Percentiles rank a stretch among this genome's conserved stretches.
Evolutionary conservation across 192 early-diverging fungal genomes (phyloP).

Genomic region (Coemansia sp.): DNA sequence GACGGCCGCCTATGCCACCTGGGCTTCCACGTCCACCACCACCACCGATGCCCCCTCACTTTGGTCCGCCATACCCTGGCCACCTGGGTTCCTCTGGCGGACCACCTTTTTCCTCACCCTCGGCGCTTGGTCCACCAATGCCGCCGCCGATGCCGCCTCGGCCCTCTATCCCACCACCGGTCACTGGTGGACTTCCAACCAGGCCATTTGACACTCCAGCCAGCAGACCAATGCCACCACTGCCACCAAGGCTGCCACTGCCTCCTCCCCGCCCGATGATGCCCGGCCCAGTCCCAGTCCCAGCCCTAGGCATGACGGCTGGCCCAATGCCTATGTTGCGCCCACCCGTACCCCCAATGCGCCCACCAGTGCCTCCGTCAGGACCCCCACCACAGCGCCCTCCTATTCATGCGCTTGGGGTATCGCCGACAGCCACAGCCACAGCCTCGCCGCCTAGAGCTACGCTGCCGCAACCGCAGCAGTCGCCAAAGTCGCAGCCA

Average conservation of each 20-base stretch:
- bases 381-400: background rate
- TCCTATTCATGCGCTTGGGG: background rate
- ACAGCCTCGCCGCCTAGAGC: background rate
- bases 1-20: slow-evolving; percentile 23
- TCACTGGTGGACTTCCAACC: slow-evolving; percentile 3
- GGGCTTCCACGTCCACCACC: slow-evolving; percentile 4
- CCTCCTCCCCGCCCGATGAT: background rate
- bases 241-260: background rate
- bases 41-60: slow-evolving; percentile 11
- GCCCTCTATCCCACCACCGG: background rate
- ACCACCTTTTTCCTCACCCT: background rate
- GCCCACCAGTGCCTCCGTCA: slow-evolving; percentile 1
- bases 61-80: background rate
- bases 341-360: slow-evolving; percentile 3
- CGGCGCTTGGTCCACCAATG: background rate
- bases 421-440: background rate
- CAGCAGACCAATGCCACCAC: background rate
- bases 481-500: background rate
- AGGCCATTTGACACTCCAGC: background rate
- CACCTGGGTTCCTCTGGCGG: background rate
- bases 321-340: slow-evolving; percentile 4
- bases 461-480: background rate
- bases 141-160: background rate
- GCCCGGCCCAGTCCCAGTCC: background rate
- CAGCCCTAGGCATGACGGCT: background rate